Evolutionary conservation across 2,329 filamentous ascomycete species (phyloP), one percentile per base, ranked within the genome.

Genomic region (Helicocarpus griseus): DNA sequence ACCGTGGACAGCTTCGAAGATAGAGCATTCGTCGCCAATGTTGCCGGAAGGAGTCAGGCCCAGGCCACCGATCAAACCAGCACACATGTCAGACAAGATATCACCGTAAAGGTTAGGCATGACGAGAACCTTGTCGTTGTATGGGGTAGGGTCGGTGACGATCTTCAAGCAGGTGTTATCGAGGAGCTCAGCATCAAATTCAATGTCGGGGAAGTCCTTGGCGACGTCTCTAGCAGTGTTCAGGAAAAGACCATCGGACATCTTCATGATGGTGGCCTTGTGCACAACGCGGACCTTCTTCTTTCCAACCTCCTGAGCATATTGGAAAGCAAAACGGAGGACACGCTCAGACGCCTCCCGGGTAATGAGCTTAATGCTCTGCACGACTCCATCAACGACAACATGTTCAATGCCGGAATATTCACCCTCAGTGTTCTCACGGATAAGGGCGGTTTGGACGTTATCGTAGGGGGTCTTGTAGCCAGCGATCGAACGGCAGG

Each of bases 191-290:
- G 88, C 88, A 69, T 97, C 91, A 70, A 98, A 97, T 76, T 96
- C 87, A 66, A 98, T 88, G 63, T 84, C 79, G 58, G 93, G 93
- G 82, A 87, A 98, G 69, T 97, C 90, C 82, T 95, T 95, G 72
- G 89, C 80, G 61, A 98, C 82, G 56, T 93, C 81, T 61, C 83
- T 78, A 62, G 86, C 93, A 57, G 86, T 89, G 73, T 81, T 87
- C 62, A 98, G 81, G 84, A 98, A 98, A 56, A 98, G 87, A 76
- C 93, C 93, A 72, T 98, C 93, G 69, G 86, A 91, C 88, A 96
- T 95, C 84, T 98, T 98, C 93, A 98, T 98, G 78, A 98, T 98
- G 69, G 93, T 97, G 71, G 93, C 93, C 83, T 98, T 98, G 86
- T 98, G 93, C 58, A 97, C 90, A 54, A 89, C 91, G 67, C 90